Conservation (phyloP, 805 yeast genomes). For the Starmerella stellata region DNA sequence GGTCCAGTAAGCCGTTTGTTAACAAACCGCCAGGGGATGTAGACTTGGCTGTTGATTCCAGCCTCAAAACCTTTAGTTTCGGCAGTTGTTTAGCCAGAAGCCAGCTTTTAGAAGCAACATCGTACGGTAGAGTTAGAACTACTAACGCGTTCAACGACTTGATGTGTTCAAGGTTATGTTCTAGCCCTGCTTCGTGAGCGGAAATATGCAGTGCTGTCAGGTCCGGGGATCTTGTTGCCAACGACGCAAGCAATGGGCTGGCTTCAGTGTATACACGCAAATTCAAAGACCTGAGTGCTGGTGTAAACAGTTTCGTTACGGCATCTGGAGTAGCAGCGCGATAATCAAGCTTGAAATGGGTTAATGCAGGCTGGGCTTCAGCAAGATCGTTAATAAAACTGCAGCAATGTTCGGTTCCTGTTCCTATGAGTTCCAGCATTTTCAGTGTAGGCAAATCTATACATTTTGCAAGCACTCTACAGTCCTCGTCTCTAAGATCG, state of each 20-base stretch:
- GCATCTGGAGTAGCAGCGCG: background rate
- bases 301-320: background rate
- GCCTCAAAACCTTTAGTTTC: background rate
- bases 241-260: background rate
- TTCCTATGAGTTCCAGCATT: background rate
- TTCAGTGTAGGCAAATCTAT: background rate
- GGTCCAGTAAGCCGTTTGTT: slow-evolving; percentile 13
- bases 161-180: background rate
- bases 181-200: background rate
- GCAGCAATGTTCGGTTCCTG: background rate
- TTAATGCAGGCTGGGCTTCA: slow-evolving; percentile 13
- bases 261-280: background rate
- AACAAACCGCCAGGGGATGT: slow-evolving; percentile 7
- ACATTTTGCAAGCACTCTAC: background rate
- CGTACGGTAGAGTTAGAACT: background rate
- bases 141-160: background rate
- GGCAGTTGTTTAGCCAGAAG: background rate
- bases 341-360: background rate
- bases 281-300: background rate
- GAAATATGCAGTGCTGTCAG: background rate
- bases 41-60: background rate
- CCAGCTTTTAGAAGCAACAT: background rate
- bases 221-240: background rate
- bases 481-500: background rate
- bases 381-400: background rate